phyloP scores from a whole-genome alignment of 2,329 filamentous ascomycete genomes.

The Didymella lethalis region DNA sequence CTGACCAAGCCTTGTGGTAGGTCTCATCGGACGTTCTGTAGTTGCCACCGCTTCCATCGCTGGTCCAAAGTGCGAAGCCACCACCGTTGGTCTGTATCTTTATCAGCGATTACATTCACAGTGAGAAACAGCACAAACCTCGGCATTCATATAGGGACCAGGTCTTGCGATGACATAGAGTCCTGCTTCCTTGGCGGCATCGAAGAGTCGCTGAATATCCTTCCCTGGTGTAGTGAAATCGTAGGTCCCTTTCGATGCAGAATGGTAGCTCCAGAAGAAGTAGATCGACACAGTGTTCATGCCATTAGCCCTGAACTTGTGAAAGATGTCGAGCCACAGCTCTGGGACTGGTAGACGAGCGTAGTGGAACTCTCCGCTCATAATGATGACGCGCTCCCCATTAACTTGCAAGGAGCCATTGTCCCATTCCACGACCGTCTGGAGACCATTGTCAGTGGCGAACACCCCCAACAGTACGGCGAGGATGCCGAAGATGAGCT shows the following conservation, averaged over 20 bases:
- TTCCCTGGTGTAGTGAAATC: constrained; percentile 62
- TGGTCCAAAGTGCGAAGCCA: constrained; percentile 57
- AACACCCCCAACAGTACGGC: constrained; percentile 24
- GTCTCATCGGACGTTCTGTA: constrained; percentile 55
- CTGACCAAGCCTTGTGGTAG: constrained; percentile 57
- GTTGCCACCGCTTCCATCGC: constrained; percentile 57
- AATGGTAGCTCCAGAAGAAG: constrained; percentile 62
- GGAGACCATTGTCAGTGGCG: constrained; percentile 41
- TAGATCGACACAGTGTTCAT: constrained; percentile 62
- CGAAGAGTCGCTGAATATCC: constrained; percentile 60
- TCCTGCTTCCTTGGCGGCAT: constrained; percentile 61
- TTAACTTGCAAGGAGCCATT: constrained; percentile 61
- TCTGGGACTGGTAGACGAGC: constrained; percentile 63
- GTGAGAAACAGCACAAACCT: constrained; percentile 30
- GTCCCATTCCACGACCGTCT: constrained; percentile 59
- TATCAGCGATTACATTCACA: not conserved
- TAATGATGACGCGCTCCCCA: constrained; percentile 58
- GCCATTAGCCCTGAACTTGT: constrained; percentile 62
- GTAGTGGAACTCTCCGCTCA: constrained; percentile 63
- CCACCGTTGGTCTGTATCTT: constrained; percentile 53
- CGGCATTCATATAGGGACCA: constrained; percentile 62
- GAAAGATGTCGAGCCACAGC: constrained; percentile 63
- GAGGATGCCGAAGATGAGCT: constrained; percentile 9
- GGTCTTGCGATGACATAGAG: constrained; percentile 61
- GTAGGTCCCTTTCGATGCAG: constrained; percentile 54